Evolutionary conservation across 345 rosid genomes (phyloP), one percentile per base, ranked within the genome.

Genomic region (Cardamine resedifolia): DNA sequence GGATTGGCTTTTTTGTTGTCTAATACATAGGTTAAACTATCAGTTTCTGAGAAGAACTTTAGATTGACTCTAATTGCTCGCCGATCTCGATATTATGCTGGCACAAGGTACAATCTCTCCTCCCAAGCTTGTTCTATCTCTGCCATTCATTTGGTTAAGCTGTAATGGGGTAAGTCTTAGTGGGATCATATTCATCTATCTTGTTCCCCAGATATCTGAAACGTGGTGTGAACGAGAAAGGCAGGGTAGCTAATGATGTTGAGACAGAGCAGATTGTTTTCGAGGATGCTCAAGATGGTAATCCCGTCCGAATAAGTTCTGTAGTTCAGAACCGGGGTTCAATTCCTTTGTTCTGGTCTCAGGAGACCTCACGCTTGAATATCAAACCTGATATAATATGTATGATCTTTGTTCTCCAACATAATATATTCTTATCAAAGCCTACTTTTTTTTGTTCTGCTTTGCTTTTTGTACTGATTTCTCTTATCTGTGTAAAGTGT

Each of bases 181-280:
- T 36, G 36, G 19, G 65, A 21, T 70, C 38, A 16, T 62, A 43
- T 58, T 64, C 51, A 23, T 74, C 57, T 68, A 38, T 76, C 68
- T 64, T 60, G 49, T 62, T 59, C 62, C 31, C 24, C 76, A 95
- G 99, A 65, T 95, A 87, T 71, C 76, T 90, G 74, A 91, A 88
- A 75, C 96, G 97, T 19, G 99, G 99, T 30, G 96, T 95, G 53
- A 91, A 95, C 73, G 91, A 87, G 75, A 91, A 86, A 81, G 99
- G 99, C 59, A 82, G 92, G 80, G 99, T 95, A 45, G 99, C 99
- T 62, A 95, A 95, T 77, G 99, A 95, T 83, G 99, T 95, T n/a
- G 99, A 95, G 87, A 91, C 97, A 0, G 99, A 95, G 59, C 99
- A 95, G 71, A 90, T 95, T 64, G 85, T 91, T 64, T 81, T 84